Conservation (phyloP, 495 filamentous ascomycete genomes). For the Aspergillus saccharolyticus region DNA sequence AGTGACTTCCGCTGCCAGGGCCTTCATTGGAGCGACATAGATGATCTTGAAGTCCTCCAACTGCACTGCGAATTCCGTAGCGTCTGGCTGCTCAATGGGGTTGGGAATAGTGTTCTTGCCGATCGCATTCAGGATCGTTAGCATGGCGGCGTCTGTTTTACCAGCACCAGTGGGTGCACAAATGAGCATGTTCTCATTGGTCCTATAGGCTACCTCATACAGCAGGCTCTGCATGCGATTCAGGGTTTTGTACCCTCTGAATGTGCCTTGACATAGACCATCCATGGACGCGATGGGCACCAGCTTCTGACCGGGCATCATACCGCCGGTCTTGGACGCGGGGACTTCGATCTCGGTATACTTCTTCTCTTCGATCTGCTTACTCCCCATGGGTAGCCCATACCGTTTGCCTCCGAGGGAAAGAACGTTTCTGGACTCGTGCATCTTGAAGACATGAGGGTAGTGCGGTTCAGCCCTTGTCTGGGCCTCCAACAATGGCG, state of each 20-base stretch:
- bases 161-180: conserved; percentile 97
- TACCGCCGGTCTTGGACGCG: conserved; percentile 69
- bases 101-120: conserved; percentile 77
- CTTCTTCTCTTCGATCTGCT: conserved; percentile 56
- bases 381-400: conserved; percentile 61
- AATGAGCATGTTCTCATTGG: conserved; percentile 97
- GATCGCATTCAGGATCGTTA: conserved; percentile 85
- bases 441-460: conserved; percentile 85
- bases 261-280: conserved; percentile 83
- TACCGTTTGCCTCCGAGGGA: conserved; percentile 73
- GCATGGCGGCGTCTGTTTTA: conserved; percentile 98
- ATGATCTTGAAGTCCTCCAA: conserved; percentile 94
- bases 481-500: conserved; percentile 57
- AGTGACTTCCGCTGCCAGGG: conserved; percentile 91
- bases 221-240: conserved; percentile 98
- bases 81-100: conserved; percentile 66
- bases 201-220: conserved; percentile 92
- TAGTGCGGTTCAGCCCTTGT: conserved; percentile 64
- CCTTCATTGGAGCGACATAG: conserved; percentile 98
- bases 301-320: conserved; percentile 65
- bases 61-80: conserved; percentile 70
- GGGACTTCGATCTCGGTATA: conserved; percentile 89
- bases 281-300: conserved; percentile 79
- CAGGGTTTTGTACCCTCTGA: conserved; percentile 85
- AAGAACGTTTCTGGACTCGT: conserved; percentile 78